A percentile compares a stretch with the other conserved stretches of the same genome.
phyloP scores from a whole-genome alignment of 148 eudicot species.

The Fallopia convolvulus region DNA sequence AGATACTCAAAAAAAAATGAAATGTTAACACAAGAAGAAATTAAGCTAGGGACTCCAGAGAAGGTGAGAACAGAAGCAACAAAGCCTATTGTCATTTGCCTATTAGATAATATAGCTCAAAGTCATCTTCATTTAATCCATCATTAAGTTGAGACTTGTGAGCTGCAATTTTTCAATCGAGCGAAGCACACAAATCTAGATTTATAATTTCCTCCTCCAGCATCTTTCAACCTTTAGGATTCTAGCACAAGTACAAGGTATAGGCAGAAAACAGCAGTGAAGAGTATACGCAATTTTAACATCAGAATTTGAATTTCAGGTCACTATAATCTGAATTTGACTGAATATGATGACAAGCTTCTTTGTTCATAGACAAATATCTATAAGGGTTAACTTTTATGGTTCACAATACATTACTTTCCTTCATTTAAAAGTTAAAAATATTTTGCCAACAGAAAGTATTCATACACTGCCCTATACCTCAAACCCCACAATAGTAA shows the following conservation, averaged over 20 bases:
- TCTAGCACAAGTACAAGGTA: not conserved
- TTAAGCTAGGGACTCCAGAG: not conserved
- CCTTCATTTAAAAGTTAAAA: not conserved
- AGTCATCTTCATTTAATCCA: not conserved
- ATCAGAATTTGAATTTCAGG: not conserved
- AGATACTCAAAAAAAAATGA: not conserved
- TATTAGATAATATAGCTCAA: not conserved
- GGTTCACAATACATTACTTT: not conserved
- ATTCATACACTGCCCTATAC: not conserved
- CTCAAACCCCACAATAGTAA: not conserved
- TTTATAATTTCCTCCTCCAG: not conserved
- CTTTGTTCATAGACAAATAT: not conserved
- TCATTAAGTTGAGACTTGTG: not conserved
- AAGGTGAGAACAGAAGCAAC: not conserved
- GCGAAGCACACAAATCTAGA: not conserved
- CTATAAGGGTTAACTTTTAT: too few relatives aligned
- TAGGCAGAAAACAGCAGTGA: not conserved
- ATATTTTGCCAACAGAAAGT: not conserved
- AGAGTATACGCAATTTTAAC: not conserved
- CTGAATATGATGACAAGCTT: not conserved
- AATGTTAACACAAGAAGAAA: not conserved
- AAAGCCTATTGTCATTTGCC: not conserved
- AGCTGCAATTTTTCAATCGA: not conserved
- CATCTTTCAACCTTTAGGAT: not conserved
- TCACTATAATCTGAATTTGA: not conserved